Evolutionary conservation across 768 basidiomycete species (phyloP), one percentile per base, ranked within the genome.

Genomic region (Amanita brunnescens): DNA sequence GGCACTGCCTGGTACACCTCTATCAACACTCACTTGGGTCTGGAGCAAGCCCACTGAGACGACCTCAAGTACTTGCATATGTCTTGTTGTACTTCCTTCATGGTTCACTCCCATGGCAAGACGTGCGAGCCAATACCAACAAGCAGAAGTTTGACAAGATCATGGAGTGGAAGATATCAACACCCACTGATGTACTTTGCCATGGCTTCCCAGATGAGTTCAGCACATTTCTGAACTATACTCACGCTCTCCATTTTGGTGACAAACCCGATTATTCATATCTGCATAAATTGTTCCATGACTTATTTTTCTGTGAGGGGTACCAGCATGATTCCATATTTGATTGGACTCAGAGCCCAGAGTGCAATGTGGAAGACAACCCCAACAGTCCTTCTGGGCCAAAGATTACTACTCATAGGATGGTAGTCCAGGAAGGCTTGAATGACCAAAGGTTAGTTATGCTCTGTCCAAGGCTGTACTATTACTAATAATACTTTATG

Each of bases 81-180:
- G 96, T 98, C 21, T 81, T 99, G 59, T 97, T 99, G 95, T 99
- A 99, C 77, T 99, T 99, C 82, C 86, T 99, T 57, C 92, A 94
- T 57, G 96, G 95, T 44, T 86, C 91, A 51, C 81, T 99, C 40
- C 95, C 95, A 26, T 99, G 95, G 95, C 96, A 99, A 70, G 96
- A 96, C 54, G 82, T 99, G 66, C 98, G 98, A 75, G 96, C 96
- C 54, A 95, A 94, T 34, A 99, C 96, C 53, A 99, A 99, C 90
- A 99, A 99, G 82, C 96, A 99, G 78, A 99, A 99, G 76, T 98
- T 98, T 70, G 96, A 98, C 71, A 87, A 96, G 54, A 99, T 99
- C 75, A 99, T 99, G 96, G 96, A 99, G 74, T 98, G 98, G 83
- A 99, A 99, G 83, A 98, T 99, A 93, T 97, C 96, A 32, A 96